These are phyloP conservation scores for Curvularia verruculosa DNA, from an alignment of 2,329 filamentous ascomycete species.

Conservation along the genomic window DNA sequence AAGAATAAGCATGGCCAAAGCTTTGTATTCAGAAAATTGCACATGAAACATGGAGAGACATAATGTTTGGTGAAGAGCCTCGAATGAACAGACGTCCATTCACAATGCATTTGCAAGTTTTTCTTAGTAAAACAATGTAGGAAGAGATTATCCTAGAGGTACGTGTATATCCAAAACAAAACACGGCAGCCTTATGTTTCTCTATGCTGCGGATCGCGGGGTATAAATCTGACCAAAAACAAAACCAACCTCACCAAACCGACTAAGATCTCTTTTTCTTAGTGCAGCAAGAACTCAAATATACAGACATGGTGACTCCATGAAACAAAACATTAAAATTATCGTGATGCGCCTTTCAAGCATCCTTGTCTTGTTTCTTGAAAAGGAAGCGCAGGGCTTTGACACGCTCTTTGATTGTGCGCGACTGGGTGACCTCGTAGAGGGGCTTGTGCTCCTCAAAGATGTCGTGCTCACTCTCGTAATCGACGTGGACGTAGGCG, in stretches of 20 bases:
- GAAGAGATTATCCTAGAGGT: background rate
- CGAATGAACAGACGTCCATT: background rate
- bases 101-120: background rate
- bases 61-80: background rate
- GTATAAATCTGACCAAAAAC: constrained; percentile 1
- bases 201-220: background rate
- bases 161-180: background rate
- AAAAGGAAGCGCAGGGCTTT: constrained; percentile 34
- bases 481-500: constrained; percentile 60
- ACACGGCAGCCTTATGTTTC: background rate
- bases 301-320: background rate
- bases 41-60: background rate
- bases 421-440: constrained; percentile 42
- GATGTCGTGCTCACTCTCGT: constrained; percentile 50
- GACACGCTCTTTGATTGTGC: constrained; percentile 43
- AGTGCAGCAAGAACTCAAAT: background rate
- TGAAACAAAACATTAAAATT: constrained; percentile 1
- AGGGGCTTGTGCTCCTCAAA: constrained; percentile 50
- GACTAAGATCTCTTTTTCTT: background rate
- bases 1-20: background rate
- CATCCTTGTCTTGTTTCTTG: constrained; percentile 16
- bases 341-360: background rate
- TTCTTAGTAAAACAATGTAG: background rate
- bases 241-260: background rate
- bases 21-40: background rate